These are phyloP conservation scores for Xanthoconium separans DNA, from an alignment of 1,284 basidiomycete genomes.

Conservation along the genomic window DNA sequence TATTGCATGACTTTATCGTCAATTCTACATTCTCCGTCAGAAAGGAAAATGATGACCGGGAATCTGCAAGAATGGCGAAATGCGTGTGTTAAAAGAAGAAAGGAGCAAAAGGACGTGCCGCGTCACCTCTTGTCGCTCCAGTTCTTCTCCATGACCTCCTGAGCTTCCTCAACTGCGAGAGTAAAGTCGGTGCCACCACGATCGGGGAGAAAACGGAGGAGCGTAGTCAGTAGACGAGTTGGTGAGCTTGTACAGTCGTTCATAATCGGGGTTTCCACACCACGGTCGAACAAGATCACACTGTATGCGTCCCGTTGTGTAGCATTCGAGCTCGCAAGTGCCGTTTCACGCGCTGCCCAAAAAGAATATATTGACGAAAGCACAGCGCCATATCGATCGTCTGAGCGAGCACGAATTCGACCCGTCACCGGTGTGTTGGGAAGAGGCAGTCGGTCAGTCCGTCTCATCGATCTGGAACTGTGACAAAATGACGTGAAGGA, in stretches of 20 bases:
- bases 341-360: slow-evolving; percentile 52
- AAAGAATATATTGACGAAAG: slow-evolving; percentile 53
- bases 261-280: slow-evolving; percentile 26
- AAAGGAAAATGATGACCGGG: slow-evolving; percentile 62
- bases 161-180: slow-evolving; percentile 40
- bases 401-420: slow-evolving; percentile 35
- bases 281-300: slow-evolving; percentile 49
- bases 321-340: slow-evolving; percentile 30
- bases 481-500: background rate
- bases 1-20: slow-evolving; percentile 43
- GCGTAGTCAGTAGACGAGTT: slow-evolving; percentile 40
- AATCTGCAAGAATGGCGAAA: slow-evolving; percentile 32
- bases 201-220: slow-evolving; percentile 36
- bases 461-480: slow-evolving; percentile 55
- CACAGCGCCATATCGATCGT: slow-evolving; percentile 60
- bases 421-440: slow-evolving; percentile 43
- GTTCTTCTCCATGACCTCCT: slow-evolving; percentile 42
- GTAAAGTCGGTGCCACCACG: slow-evolving; percentile 50
- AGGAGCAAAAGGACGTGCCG: background rate
- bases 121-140: slow-evolving; percentile 60
- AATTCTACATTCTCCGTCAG: slow-evolving; percentile 53
- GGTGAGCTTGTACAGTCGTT: slow-evolving; percentile 54
- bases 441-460: slow-evolving; percentile 27
- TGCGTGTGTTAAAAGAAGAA: background rate
- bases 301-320: slow-evolving; percentile 56